Evolutionary conservation across 306 rosid species (phyloP).

Genomic region (Vigna nakashimae): DNA sequence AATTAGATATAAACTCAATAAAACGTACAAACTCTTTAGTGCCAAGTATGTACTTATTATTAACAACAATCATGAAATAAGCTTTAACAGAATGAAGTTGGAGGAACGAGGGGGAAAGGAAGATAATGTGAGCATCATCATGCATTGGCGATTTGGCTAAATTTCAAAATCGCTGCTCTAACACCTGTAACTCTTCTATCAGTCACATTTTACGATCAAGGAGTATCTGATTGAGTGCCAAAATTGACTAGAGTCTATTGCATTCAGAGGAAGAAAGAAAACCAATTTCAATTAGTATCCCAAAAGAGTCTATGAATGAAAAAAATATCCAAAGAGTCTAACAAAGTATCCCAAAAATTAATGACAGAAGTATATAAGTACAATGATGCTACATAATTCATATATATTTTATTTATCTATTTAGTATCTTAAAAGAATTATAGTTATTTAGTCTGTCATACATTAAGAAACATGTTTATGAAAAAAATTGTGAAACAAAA

Average conservation of each 20-base stretch:
- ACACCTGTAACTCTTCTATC: not conserved
- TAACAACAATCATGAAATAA: not conserved
- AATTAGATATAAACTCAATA: constrained; percentile 7
- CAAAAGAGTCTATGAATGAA: not conserved
- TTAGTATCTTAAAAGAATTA: not conserved
- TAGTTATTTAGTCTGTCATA: no score
- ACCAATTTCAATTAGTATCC: not conserved
- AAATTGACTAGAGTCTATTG: not conserved
- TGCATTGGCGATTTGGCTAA: not conserved
- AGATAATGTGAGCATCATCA: not conserved
- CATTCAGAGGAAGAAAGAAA: not conserved
- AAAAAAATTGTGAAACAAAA: not conserved
- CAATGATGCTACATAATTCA: not conserved
- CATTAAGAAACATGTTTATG: not conserved
- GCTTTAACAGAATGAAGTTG: no score
- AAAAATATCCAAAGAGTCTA: not conserved
- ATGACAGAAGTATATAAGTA: not conserved
- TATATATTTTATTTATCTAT: not conserved
- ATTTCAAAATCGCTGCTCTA: not conserved
- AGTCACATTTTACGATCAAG: not conserved
- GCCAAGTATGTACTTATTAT: not conserved
- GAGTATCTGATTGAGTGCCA: no score
- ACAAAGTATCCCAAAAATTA: not conserved
- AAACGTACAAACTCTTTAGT: not conserved
- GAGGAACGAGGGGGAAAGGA: no score